phyloP scores from a whole-genome alignment of 2,329 filamentous ascomycete species.

The Apiospora saccharicola region DNA sequence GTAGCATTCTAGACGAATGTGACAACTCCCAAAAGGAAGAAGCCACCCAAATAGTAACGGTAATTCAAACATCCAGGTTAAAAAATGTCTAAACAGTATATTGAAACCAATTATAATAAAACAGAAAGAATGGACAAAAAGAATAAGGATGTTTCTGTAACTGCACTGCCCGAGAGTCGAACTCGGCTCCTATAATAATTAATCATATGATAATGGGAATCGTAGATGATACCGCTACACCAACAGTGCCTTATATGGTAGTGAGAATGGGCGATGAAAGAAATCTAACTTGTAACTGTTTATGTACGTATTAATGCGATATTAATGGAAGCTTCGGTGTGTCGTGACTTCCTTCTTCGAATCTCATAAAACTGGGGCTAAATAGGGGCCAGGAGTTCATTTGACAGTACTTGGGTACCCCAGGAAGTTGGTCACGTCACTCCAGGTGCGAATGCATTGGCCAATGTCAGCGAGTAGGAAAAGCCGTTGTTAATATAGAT shows the following conservation, averaged over 20 bases:
- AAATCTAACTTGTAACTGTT: not conserved
- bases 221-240: constrained; percentile 22
- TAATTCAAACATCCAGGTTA: no score
- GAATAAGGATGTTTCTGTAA: not conserved
- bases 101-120: no score
- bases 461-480: no score
- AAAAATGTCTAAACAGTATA: no score
- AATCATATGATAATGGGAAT: not conserved
- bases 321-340: not conserved
- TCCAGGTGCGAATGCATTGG: no score
- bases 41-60: not conserved
- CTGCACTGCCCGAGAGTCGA: constrained; percentile 20
- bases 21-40: not conserved
- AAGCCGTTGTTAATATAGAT: no score
- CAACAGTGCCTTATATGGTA: constrained; percentile 1
- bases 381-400: not conserved
- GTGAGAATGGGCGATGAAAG: not conserved
- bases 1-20: not conserved
- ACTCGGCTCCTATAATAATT: constrained; percentile 7
- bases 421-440: no score
- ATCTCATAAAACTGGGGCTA: not conserved
- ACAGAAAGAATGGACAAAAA: not conserved
- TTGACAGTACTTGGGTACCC: not conserved
- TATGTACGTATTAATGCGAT: no score
- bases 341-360: not conserved